Conservation (phyloP, 2,329 filamentous ascomycete genomes). For the Microthyrium microscopicum region DNA sequence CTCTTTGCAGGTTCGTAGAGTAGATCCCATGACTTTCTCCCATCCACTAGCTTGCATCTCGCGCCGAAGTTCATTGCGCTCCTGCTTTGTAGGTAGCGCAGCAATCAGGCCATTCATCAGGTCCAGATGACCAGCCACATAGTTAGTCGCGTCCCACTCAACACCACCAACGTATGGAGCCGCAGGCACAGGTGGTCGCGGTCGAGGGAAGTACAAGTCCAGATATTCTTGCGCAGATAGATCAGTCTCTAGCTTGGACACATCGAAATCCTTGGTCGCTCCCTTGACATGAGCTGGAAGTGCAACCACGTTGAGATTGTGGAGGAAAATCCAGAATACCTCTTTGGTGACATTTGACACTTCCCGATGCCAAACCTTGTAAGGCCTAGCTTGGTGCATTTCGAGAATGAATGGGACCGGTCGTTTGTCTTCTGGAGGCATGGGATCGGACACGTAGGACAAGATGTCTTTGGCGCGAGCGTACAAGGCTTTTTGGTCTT, state of each 20-base stretch:
- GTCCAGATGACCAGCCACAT: constrained; percentile 81
- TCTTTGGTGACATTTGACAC: constrained; percentile 87
- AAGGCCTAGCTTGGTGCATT: constrained; percentile 75
- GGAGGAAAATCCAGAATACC: constrained; percentile 98
- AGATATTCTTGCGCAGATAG: constrained; percentile 30
- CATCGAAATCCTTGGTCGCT: constrained; percentile 9
- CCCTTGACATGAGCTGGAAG: background rate
- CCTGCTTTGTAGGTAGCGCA: constrained; percentile 49
- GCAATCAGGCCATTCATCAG: constrained; percentile 82
- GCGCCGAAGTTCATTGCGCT: constrained; percentile 63
- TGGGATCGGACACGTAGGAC: constrained; percentile 62
- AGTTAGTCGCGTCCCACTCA: constrained; percentile 97
- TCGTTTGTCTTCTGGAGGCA: constrained; percentile 55
- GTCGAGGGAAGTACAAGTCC: constrained; percentile 63
- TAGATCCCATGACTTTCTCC: constrained; percentile 76
- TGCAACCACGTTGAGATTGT: constrained; percentile 77
- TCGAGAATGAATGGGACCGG: constrained; percentile 76
- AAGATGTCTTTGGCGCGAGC: constrained; percentile 58
- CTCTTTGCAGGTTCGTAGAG: constrained; percentile 82
- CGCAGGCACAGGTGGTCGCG: constrained; percentile 77
- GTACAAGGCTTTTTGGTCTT: constrained; percentile 36
- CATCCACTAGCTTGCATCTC: constrained; percentile 72
- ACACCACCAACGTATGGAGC: constrained; percentile 94
- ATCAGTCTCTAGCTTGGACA: constrained; percentile 8
- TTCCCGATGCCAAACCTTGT: constrained; percentile 89